Base-by-base conservation (phyloP, 2,329 filamentous ascomycete genomes). In the Scedosporium boydii region DNA sequence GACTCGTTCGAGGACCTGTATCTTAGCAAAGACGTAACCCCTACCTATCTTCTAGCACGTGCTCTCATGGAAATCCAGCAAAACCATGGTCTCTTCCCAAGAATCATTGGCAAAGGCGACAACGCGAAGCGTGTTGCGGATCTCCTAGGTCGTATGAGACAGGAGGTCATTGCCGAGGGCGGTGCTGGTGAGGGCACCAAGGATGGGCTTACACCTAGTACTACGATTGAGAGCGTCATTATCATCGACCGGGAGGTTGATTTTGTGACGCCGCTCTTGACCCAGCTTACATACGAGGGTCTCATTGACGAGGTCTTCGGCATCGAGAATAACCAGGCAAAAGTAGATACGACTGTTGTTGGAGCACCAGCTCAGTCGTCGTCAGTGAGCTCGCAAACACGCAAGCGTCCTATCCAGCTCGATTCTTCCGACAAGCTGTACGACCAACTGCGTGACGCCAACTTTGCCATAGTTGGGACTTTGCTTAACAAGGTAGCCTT, bases 161-260 rank as follows among this genome's bases (percentile, higher is more conserved):
- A 93, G 70, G 95, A 99, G 75, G 80, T 93, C 14, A 78, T 89
- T 46, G 90, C 92, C 56, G 89, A 90, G 21, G 92, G 96, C 71
- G 87, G 90, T 68, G 84, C 82, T 53, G 81, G 78, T 63, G 87
- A 87, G 63, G 76, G 79, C 29, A 80, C 78, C 61, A 83, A 82
- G 67, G 79, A 87, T 55, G 89, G 89, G 6, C 79, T 96, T 27
- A 87, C 90, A 10, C 93, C 95, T 12, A 98, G 95, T 73, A 89
- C 89, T 10, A 87, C 87, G 6, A 90, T 92, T 58, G 95, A 99
- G 73, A 96, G 89, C 70, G 80, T 97, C 64, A 93, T 99, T 69
- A 89, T 99, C 64, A 92, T 99, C 62, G 95, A 99, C 74, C 89
- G 95, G 59, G 93, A 97, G 72, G 89, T 96, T 62, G 95, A 99